Evolutionary conservation across 352 stramenopile species (phyloP).

Genomic region (Globisporangium acanthophoron): DNA sequence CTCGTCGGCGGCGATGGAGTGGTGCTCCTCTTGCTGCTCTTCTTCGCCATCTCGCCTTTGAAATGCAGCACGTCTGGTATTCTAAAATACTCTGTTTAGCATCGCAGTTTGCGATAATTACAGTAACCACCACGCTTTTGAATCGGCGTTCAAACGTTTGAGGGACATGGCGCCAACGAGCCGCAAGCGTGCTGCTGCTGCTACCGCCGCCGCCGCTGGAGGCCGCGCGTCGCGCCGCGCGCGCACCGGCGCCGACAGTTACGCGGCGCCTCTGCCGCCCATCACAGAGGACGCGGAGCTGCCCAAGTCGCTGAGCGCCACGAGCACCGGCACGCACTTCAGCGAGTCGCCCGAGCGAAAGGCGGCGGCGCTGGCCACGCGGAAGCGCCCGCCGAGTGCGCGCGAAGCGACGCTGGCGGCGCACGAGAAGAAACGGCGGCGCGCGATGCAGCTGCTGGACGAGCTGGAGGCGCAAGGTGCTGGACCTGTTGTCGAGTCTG

Average conservation of each 20-base stretch:
- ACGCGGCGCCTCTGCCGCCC: slow-evolving; percentile 28
- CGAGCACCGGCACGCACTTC: slow-evolving; percentile 25
- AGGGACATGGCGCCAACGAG: slow-evolving; percentile 11
- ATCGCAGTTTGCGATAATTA: too few species aligned
- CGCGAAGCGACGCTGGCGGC: slow-evolving; percentile 7
- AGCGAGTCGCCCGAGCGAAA: slow-evolving; percentile 27
- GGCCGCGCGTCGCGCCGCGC: slow-evolving; percentile 19
- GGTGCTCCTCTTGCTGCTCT: slow-evolving; percentile 5
- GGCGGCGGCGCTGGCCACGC: slow-evolving; percentile 4
- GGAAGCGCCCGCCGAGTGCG: slow-evolving; percentile 27
- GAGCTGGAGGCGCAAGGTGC: slow-evolving; percentile 63
- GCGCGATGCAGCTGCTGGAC: slow-evolving; percentile 37
- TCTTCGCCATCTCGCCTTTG: neutral
- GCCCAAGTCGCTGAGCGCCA: slow-evolving; percentile 15
- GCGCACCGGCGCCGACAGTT: slow-evolving; percentile 9
- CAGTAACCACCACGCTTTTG: too few species aligned
- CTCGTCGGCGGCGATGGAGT: neutral
- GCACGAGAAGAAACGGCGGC: slow-evolving; percentile 30
- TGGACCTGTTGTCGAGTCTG: too few species aligned
- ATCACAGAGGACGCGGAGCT: slow-evolving; percentile 64
- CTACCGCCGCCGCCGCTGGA: neutral
- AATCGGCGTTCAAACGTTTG: neutral
- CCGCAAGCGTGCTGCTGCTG: slow-evolving; percentile 18
- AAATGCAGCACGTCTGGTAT: too few species aligned
- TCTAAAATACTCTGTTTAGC: too few species aligned